These are phyloP conservation scores for Miscanthus lutarioriparius DNA, from an alignment of 176 grass and related monocot species.

Conservation along the genomic window DNA sequence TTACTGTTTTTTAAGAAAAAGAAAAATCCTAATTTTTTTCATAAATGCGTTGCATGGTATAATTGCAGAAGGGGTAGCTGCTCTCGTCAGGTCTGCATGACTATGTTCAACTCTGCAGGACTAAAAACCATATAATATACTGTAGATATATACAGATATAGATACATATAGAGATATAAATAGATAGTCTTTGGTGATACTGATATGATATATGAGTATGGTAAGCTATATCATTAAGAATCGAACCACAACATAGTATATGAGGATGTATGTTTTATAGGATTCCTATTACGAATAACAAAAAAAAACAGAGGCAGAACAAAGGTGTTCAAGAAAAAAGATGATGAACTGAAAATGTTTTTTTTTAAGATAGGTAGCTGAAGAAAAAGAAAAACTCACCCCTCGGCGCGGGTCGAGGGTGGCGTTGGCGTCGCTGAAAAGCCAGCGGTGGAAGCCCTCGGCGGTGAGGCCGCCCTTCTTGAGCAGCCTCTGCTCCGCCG, in stretches of 20 bases:
- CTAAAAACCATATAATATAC: background rate
- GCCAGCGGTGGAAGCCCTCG: constrained; percentile 64
- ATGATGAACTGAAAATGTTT: background rate
- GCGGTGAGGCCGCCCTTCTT: constrained; percentile 56
- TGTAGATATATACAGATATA: no score
- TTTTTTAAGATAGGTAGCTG: background rate
- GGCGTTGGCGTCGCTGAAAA: constrained; percentile 63
- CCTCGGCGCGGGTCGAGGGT: constrained; percentile 24
- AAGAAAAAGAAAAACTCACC: constrained; percentile 21
- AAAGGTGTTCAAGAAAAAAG: background rate
- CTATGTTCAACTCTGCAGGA: background rate
- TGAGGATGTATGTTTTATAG: background rate
- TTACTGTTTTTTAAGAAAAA: background rate
- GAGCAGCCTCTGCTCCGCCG: constrained; percentile 51
- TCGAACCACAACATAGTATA: background rate
- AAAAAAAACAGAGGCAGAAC: background rate
- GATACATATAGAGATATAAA: no score
- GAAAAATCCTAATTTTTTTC: background rate
- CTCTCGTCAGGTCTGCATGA: background rate
- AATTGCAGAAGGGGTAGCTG: background rate
- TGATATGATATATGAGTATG: no score
- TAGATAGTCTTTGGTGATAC: no score
- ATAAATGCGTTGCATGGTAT: background rate
- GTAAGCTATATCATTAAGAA: background rate
- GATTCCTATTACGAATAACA: background rate